Percentiles rank a stretch among this genome's conserved stretches.
Evolutionary conservation across 345 rosid species (phyloP).

Genomic region (Erodium maritimum): DNA sequence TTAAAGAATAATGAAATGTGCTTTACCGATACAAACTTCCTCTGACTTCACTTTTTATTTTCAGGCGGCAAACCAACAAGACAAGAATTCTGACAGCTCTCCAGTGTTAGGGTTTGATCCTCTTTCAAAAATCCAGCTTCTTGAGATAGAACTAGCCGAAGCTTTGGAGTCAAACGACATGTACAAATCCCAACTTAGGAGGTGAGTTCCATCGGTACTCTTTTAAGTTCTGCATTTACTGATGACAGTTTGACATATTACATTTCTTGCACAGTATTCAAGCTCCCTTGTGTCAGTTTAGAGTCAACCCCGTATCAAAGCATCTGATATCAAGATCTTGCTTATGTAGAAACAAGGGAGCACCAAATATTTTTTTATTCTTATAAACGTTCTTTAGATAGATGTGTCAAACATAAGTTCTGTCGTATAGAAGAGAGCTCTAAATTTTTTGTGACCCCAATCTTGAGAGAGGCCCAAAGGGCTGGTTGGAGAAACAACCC

Average conservation of each 20-base stretch:
- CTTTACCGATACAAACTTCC: not conserved
- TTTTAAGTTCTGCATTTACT: not conserved
- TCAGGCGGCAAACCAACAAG: conserved; percentile 20
- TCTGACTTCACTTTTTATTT: not conserved
- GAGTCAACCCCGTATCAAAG: not conserved
- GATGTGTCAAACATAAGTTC: no score
- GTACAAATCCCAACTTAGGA: conserved; percentile 43
- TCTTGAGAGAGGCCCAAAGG: no score
- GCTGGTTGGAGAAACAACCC: no score
- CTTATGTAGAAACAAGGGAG: no score
- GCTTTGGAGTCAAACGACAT: conserved; percentile 45
- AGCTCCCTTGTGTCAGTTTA: not conserved
- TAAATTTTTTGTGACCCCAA: no score
- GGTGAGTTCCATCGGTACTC: conserved; percentile 16
- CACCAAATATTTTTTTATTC: no score
- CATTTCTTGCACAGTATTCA: no score
- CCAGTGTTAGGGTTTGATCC: conserved; percentile 15
- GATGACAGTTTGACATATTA: no score
- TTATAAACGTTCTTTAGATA: no score
- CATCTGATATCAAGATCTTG: no score
- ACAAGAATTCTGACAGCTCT: conserved; percentile 10
- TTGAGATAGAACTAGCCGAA: conserved; percentile 43
- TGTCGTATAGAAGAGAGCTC: no score
- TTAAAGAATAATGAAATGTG: conserved; percentile 4
- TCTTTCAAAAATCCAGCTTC: conserved; percentile 29